Evolutionary conservation across 2,329 filamentous ascomycete genomes (phyloP), one percentile per base, ranked within the genome.

Genomic region (Neonectria faginata): DNA sequence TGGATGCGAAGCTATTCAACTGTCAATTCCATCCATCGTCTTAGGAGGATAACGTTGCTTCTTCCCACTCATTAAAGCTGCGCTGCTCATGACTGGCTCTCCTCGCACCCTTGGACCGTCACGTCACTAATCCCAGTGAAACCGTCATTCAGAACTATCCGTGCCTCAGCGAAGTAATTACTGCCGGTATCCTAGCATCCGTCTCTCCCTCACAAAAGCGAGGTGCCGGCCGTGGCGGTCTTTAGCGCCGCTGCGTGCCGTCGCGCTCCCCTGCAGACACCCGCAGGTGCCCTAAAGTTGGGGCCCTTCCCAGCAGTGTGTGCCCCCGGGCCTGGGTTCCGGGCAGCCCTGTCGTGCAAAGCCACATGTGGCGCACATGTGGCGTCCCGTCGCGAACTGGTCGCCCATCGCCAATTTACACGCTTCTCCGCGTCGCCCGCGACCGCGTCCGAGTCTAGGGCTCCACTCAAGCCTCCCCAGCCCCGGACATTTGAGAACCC

Each of bases 321-420:
- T n/a, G 3, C 20, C 5, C 22, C 45, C 44, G 22, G 44, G 22
- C 25, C 22, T 29, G 7, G 20, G 44, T 57, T 47, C 25, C 33
- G 20, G n/a, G 14, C 16, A 42, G 11, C 39, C n/a, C n/a, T 18
- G 36, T 3, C 2, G 36, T 39, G 14, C 36, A 51, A 51, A 51
- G 58, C 58, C 62, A 62, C 57, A 12, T 53, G 48, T 41, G 50
- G 20, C 42, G 25, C 47, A 18, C n/a, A 12, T 27, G 57, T 58
- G 65, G 67, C 67, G 62, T 9, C 25, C 64, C 53, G 67, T 73
- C 72, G 72, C 72, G 72, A 74, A 62, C 69, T 52, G 47, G 61
- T 57, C 65, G 64, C 64, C 72, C 67, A 73, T 62, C 64, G 64
- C 64, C 72, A 69, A 74, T 73, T 73, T 73, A 74, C 72, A 74